phyloP scores from a whole-genome alignment of 106 monocot species.

The Alisma plantagoaquatica region DNA sequence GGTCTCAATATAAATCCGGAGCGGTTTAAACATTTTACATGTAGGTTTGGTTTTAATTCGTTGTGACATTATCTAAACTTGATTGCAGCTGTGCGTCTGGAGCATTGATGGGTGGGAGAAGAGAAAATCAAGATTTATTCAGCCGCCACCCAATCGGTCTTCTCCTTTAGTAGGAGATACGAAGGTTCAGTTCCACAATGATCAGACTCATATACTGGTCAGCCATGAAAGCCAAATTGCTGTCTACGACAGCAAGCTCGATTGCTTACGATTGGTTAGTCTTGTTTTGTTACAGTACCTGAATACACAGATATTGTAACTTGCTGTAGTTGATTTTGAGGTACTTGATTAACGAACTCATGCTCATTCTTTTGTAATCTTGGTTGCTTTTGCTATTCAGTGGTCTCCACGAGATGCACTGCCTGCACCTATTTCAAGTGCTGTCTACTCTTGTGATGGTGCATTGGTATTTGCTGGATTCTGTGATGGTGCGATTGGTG shows the following conservation, averaged over 20 bases:
- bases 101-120: conserved; percentile 99
- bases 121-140: conserved; percentile 76
- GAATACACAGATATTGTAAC: background rate
- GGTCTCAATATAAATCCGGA: too few relatives aligned
- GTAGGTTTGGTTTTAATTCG: background rate
- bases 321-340: background rate
- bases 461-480: conserved; percentile 75
- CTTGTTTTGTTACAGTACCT: background rate
- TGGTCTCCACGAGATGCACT: conserved; percentile 85
- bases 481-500: conserved; percentile 95
- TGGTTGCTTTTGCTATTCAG: conserved; percentile 21
- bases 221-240: conserved; percentile 86
- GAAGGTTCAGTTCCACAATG: conserved; percentile 95
- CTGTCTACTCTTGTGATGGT: conserved; percentile 94
- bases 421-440: conserved; percentile 77
- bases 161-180: conserved; percentile 77
- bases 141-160: conserved; percentile 48
- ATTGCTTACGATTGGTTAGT: conserved; percentile 73
- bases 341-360: background rate
- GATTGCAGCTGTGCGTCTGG: conserved; percentile 82
- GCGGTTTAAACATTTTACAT: too few relatives aligned
- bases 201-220: conserved; percentile 83
- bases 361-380: background rate
- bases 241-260: conserved; percentile 87
- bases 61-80: background rate